Base-by-base conservation (phyloP, 345 rosid species). In the Aethionema arabicum region DNA sequence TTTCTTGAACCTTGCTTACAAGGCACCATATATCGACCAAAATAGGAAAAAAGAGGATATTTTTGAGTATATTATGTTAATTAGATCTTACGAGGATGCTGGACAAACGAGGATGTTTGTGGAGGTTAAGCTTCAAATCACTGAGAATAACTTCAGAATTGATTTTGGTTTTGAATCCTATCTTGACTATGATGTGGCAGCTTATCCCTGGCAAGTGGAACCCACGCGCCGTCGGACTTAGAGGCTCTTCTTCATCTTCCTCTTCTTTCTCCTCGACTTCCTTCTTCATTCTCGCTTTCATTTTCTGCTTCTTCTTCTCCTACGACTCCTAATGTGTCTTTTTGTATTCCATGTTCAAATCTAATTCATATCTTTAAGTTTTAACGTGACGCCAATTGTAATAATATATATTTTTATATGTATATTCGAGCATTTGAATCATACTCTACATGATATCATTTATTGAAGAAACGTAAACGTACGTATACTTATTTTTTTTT, bases 101-200 rank as follows among this genome's bases (percentile, higher is more conserved):
- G n/a, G 82, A 80, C 75, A 85, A 80, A 54, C 96, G 96, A 69
- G 91, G 91, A 64, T 85, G 91, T 27, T 67, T 79, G 47, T 75
- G 56, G 80, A 88, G 61, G 37, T 85, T 80, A 9, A 74, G 67
- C 52, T 59, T 14, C 39, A 85, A 52, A 7, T 83, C 87, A 8
- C 55, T 47, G 39, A 75, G 79, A 59, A 85, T 16, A 30, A 65
- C 61, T 5, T n/a, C 33, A 0, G 83, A 78, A 56, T 78, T 30
- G 11, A 87, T 37, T n/a, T 30, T 39, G 0, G 78, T 72, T 33
- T 74, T 74, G 77, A 74, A 75, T 0, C 91, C 87, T 39, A 80
- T 59, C 7, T 73, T 59, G 39, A 65, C 73, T 6, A 85, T 43
- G 9, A 78, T 50, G 56, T 73, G 69, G 2, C 54, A 37, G 41